phyloP scores from a whole-genome alignment of 495 filamentous ascomycete genomes.

The Annulohypoxylon stygium region DNA sequence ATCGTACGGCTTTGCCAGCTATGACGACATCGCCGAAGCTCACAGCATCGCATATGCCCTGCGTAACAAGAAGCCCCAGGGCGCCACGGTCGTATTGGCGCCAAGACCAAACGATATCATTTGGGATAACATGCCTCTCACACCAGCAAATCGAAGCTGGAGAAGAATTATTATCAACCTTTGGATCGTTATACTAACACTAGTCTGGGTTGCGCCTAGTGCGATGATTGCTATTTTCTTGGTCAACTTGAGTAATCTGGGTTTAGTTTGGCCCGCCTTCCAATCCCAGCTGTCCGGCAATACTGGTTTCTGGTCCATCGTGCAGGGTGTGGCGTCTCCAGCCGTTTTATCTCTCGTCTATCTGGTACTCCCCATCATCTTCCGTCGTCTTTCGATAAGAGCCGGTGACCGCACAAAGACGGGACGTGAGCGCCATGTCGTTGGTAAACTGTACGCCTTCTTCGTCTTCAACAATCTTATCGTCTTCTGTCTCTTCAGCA shows the following conservation, averaged over 20 bases:
- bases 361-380: conserved; percentile 88
- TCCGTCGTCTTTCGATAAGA: conserved; percentile 81
- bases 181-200: conserved; percentile 83
- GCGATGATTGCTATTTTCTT: conserved; percentile 94
- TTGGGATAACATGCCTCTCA: conserved; percentile 90
- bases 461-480: conserved; percentile 98
- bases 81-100: conserved; percentile 81
- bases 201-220: conserved; percentile 95
- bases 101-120: conserved; percentile 93
- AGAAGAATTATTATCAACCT: conserved; percentile 82
- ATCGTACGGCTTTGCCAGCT: conserved; percentile 94
- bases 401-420: conserved; percentile 93
- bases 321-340: conserved; percentile 95
- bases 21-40: conserved; percentile 86
- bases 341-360: conserved; percentile 91
- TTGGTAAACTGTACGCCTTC: conserved; percentile 91
- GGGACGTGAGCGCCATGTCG: conserved; percentile 91
- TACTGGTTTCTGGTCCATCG: conserved; percentile 79
- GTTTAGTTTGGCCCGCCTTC: conserved; percentile 84
- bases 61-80: conserved; percentile 83
- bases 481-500: conserved; percentile 90
- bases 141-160: conserved; percentile 73
- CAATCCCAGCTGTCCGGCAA: conserved; percentile 70
- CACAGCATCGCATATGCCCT: conserved; percentile 87
- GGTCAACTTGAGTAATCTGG: conserved; percentile 84